A percentile compares a stretch with the other conserved stretches of the same genome.
These are phyloP conservation scores for Cupressus sempervirens DNA, from an alignment of 75 land plant genomes.

Conservation along the genomic window DNA sequence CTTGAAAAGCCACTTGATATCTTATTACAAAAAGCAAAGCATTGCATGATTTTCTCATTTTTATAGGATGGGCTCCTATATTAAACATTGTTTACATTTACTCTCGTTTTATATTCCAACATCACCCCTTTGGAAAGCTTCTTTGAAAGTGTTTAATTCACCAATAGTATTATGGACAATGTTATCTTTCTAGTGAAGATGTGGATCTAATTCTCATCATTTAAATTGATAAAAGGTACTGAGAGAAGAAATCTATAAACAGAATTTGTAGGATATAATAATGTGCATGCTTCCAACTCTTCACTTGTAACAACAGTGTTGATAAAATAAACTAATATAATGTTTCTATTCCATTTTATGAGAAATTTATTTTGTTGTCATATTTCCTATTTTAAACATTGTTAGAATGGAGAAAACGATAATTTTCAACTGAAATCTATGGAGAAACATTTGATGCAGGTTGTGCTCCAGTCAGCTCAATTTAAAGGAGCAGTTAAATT, in stretches of 20 bases:
- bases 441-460: slow-evolving; percentile 33
- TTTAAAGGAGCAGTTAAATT: slow-evolving; percentile 85
- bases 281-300: not conserved
- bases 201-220: not conserved
- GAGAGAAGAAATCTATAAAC: not conserved
- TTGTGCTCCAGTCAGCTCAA: slow-evolving; percentile 65
- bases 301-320: not conserved
- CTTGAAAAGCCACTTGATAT: not conserved
- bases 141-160: not conserved
- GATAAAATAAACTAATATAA: not conserved
- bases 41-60: no score
- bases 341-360: not conserved
- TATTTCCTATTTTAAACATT: not conserved
- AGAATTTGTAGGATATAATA: not conserved
- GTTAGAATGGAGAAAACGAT: not conserved
- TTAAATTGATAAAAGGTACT: not conserved
- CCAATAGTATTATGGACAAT: not conserved
- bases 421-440: not conserved
- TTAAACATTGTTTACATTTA: not conserved
- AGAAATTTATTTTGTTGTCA: not conserved
- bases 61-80: not conserved
- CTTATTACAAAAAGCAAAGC: not conserved
- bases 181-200: not conserved
- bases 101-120: not conserved
- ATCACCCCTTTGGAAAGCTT: not conserved